phyloP scores from a whole-genome alignment of 148 eudicot genomes.

The Spergularia bocconei region DNA sequence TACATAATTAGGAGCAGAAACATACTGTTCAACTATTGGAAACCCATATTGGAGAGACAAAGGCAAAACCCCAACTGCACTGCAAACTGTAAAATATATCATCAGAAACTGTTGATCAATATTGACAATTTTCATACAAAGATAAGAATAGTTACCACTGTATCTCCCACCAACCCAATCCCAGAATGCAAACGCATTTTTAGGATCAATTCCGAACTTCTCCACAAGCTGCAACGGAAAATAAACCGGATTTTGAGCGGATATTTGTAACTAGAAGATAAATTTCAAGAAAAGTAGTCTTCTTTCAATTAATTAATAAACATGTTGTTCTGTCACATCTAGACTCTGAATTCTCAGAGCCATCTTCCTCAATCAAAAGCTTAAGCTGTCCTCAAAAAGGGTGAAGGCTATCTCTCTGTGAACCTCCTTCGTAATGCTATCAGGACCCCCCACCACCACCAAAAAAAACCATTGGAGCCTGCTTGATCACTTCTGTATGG shows the following conservation, averaged over 20 bases:
- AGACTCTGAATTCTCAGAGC: neutral
- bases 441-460: neutral
- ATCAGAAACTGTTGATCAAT: neutral
- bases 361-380: neutral
- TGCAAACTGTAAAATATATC: slow-evolving; percentile 70
- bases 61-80: slow-evolving; percentile 97
- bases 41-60: slow-evolving; percentile 96
- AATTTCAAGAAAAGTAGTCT: neutral
- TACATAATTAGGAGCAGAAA: slow-evolving; percentile 13
- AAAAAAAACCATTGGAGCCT: neutral
- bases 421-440: neutral
- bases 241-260: slow-evolving; percentile 14
- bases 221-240: slow-evolving; percentile 75
- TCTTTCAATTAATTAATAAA: neutral
- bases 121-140: neutral
- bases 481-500: neutral
- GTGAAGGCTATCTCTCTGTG: neutral
- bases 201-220: slow-evolving; percentile 94
- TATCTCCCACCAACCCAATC: slow-evolving; percentile 99
- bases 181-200: slow-evolving; percentile 99
- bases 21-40: slow-evolving; percentile 78
- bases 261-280: neutral
- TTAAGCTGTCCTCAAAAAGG: neutral
- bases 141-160: slow-evolving; percentile 60
- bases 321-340: neutral